Base-by-base conservation (phyloP, 495 filamentous ascomycete genomes). In the Collariella sp. region DNA sequence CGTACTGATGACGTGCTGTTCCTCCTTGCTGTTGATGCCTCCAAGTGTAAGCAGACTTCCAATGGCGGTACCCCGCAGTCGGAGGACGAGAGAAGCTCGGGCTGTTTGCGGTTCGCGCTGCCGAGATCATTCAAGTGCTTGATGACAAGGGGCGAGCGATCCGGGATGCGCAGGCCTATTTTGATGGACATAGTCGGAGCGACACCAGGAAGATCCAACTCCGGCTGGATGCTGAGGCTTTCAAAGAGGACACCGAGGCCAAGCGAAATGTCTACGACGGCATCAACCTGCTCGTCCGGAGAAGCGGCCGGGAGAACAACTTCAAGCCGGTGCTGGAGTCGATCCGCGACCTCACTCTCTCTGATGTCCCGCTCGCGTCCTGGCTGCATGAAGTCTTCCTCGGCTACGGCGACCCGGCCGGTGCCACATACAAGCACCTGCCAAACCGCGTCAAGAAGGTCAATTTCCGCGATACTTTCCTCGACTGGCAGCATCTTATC, bases 361-460 rank as follows among this genome's bases (percentile, higher is more conserved):
- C 90, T 2, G 87, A 95, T 55, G 82, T 94, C 22, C 83, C 88
- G 7, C 79, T 96, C 38, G 89, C 94, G 3, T 79, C 85, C 12
- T 99, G 93, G 93, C 73, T 99, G 29, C 88, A 95, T 62, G 93
- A 97, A 50, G 91, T 96, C 7, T 97, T 99, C 72, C 78, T 99
- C 15, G 93, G 93, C 7, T 96, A 91, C 72, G 93, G 94, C 22
- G 89, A 97, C 68, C 91, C 93, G 34, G 79, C 88, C 20, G 81
- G 85, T 44, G 93, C 93, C 16, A 85, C 85, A 19, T 96, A 95
- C 65, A 87, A 85, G 22, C 82, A 88, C 44, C 76, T 98, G 11
- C 70, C 89, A 2, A 95, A 90, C 67, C 79, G 81, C 41, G 76
- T 95, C 38, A 77, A 79, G 56, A 83, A 79, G 38, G 70, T 97